Base-by-base conservation (phyloP, 176 grass and related monocot genomes). In the Microstegium vimineum region DNA sequence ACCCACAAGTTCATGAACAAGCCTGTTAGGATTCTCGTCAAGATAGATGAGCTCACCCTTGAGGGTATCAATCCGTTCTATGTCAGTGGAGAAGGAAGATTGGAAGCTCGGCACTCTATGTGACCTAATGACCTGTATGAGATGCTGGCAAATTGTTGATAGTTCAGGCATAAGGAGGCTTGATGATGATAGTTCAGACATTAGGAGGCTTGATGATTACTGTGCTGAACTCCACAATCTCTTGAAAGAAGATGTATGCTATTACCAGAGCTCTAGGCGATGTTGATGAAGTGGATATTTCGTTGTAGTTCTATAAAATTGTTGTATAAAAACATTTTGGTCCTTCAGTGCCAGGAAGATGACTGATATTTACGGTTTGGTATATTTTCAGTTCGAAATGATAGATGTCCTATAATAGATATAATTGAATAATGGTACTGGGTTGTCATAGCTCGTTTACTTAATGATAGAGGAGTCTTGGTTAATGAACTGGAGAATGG, bases 41-140 rank as follows among this genome's bases (percentile, higher is more conserved):
- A 96, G 86, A 90, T 88, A 70, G 93, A 95, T 65, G 93, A 95
- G 83, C 90, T 95, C 41, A 95, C 93, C 37, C 93, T 95, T 46
- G 93, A 95, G 81, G 93, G 93, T 90, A 95, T 95, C 74, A 95
- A 93, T 62, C 93, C 92, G 84, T 95, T 95, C 62, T 90, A 95
- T 57, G 93, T 95, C 17, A 95, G 82, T 95, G n/a, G 93, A 95
- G 74, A 95, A 92, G 74, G 90, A 95, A 82, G 93, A 96, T 13
- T 96, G 94, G 94, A 96, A 96, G 83, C 88, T 96, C 4, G 94
- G 93, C 2, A 13, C 38, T 92, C 75, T 84, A 96, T 28, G 90
- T 38, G 37, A 38, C 37, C 37, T 38, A 8, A 87, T 38, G 37
- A 38, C 37, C 37, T 38, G 37, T 38, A 38, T 38, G 37, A 38